Conservation (phyloP, 208 protist species). For the Acanthamoeba divionensis region DNA sequence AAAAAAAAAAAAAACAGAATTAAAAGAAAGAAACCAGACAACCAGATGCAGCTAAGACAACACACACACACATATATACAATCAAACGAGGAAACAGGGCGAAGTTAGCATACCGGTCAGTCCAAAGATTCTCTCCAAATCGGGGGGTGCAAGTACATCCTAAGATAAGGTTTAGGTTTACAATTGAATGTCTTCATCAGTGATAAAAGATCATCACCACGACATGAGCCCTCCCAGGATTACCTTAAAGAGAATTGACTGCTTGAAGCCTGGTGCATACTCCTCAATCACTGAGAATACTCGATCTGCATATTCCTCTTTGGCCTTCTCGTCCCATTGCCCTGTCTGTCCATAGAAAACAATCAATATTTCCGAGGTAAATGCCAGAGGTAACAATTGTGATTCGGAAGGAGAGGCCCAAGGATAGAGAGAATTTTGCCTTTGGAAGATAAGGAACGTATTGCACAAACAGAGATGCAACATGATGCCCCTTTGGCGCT, state of each 20-base stretch:
- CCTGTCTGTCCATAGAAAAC: conserved; percentile 1
- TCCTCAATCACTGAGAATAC: conserved; percentile 71
- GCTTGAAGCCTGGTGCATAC: conserved; percentile 72
- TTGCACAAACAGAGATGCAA: conserved; percentile 75
- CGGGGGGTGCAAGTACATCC: conserved; percentile 69
- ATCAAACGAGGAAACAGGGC: background rate
- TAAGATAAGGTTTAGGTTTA: background rate
- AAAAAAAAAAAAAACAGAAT: background rate
- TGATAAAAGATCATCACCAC: background rate
- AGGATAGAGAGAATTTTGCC: background rate
- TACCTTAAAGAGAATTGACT: conserved; percentile 3
- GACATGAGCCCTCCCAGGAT: no score
- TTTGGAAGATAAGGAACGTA: conserved; percentile 73
- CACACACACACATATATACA: background rate
- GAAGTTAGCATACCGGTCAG: conserved; percentile 34
- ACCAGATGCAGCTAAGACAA: background rate
- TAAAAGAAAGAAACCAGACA: background rate
- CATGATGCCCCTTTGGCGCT: conserved; percentile 70
- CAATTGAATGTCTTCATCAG: background rate
- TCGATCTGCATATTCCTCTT: conserved; percentile 56
- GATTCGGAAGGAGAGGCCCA: background rate
- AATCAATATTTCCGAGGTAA: no score
- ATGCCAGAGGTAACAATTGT: no score
- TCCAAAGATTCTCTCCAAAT: conserved; percentile 63
- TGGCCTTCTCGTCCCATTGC: conserved; percentile 1